Base-by-base conservation (phyloP, 2,329 filamentous ascomycete species). In the Pseudogymnoascus sp. region DNA sequence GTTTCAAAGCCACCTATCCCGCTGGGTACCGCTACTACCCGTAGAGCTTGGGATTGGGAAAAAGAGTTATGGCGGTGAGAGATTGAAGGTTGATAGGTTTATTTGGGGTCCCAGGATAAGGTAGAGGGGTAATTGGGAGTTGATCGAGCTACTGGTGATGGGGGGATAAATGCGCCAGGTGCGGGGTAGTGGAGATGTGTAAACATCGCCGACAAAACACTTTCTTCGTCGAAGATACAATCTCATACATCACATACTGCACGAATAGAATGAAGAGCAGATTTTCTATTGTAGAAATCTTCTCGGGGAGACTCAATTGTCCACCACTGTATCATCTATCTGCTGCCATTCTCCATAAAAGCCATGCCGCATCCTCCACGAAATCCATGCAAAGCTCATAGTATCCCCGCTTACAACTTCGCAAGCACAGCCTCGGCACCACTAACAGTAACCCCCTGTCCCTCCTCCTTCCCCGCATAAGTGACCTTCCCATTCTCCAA, bases 401-500 rank as follows among this genome's bases (percentile, higher is more conserved):
- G 2, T 19, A 31, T 31, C 25, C 11, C 48, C 23, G 2, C 21
- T 10, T 54, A 54, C 48, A 54, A 54, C 48, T 54, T 54, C 3
- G 48, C 48, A 11, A 74, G 66, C 8, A 74, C 70, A 64, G 72
- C 69, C 64, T 74, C 72, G 16, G 72, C 73, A 39, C 71, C 68
- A 34, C 68, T 71, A 61, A 74, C 73, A 1, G 66, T 66, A 8
- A 74, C 68, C n/a, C 71, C 69, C 23, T 67, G 66, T 48, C 28
- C 43, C 16, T 66, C 68, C 79, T 90, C 88, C 69, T 82, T 85
- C 77, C 87, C 86, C 28, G 85, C 85, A 74, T 90, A 89, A 68
- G 76, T 81, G 71, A 90, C 79, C 75, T 85, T 88, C 67, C 87
- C 87, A 72, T 90, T 78, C 74, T 88, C 87, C 68, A 90, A 80